Base-by-base conservation (phyloP, 2,329 filamentous ascomycete species). In the Aspergillus sp. region DNA sequence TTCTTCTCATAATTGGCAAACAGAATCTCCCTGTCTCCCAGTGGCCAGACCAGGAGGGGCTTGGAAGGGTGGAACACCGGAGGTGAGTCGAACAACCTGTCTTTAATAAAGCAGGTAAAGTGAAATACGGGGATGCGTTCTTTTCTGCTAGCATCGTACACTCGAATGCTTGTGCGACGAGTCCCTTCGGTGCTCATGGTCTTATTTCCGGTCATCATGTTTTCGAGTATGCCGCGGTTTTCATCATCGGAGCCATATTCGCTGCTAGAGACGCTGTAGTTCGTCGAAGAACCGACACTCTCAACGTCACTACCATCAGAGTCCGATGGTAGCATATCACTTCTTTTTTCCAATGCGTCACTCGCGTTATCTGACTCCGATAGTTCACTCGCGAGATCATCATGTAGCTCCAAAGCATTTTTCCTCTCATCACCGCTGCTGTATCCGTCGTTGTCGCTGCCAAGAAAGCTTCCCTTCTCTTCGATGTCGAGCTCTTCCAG, bases 1-100 rank as follows among this genome's bases (percentile, higher is more conserved):
- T 59, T 59, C 17, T 32, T 17, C 41, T 51, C 21, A 17, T 41
- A 51, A 13, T 59, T 32, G 10, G 57, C 57, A 50, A 59, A 55
- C 6, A 59, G 32, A 11, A 59, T 27, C 8, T 59, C 30, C 38
- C 51, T 44, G 1, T 25, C 30, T 1, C 51, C 27, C 8, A 59
- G n/a, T 27, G 57, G 51, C 57, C 57, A 59, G 15, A 55, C 23
- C 10, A 59, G 1, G 11, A 59, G 44, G 38, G 57, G 44, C 23
- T 55, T 41, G 4, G 13, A 32, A 2, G 57, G 57, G 13, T 59
- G 57, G 7, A 55, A 42, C 3, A 30, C 57, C 11, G 57, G 52
- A 6, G 57, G 51, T 3, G 57, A 59, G 32, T 59, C 44, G n/a
- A 41, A 59, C 13, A 59, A 17, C 27, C 15, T 21, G 21, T 19